Conservation (phyloP, 2,329 filamentous ascomycete genomes). For the Ascochyta viciae-villosae region DNA sequence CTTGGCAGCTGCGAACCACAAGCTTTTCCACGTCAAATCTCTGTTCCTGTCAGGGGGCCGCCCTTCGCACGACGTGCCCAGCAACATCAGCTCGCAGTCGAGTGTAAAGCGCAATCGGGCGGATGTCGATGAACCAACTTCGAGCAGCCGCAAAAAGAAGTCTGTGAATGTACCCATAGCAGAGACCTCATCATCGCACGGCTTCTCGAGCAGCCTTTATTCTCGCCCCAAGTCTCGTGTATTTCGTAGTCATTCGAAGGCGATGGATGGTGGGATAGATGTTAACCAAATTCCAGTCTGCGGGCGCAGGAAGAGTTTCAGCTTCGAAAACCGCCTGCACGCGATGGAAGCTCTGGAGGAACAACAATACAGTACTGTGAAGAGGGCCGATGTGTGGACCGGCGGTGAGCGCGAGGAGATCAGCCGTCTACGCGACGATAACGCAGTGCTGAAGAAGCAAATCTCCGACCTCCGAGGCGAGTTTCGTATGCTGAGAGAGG, state of each 20-base stretch:
- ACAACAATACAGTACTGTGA: background rate
- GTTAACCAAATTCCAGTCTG: background rate
- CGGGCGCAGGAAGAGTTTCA: background rate
- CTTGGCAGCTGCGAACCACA: background rate
- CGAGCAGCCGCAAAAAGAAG: background rate
- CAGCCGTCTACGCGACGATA: slow-evolving; percentile 18
- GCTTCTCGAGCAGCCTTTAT: slow-evolving; percentile 2
- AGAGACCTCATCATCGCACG: background rate
- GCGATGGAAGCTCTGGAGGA: background rate
- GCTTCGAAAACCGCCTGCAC: slow-evolving; percentile 1
- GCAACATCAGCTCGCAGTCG: background rate
- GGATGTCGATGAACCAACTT: background rate
- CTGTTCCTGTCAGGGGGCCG: background rate
- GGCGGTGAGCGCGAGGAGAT: background rate
- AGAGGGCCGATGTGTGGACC: background rate
- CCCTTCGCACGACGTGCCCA: background rate
- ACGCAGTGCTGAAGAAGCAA: slow-evolving; percentile 21
- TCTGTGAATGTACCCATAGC: background rate
- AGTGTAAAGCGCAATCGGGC: background rate
- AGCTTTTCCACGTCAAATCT: background rate
- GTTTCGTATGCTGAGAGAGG: slow-evolving; percentile 22
- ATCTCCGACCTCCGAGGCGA: slow-evolving; percentile 28
- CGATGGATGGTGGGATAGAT: slow-evolving; percentile 7
- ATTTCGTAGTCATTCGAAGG: background rate
- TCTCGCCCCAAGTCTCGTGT: background rate